Evolutionary conservation across 768 basidiomycete genomes (phyloP).

Genomic region (Solioccasus polychromus): DNA sequence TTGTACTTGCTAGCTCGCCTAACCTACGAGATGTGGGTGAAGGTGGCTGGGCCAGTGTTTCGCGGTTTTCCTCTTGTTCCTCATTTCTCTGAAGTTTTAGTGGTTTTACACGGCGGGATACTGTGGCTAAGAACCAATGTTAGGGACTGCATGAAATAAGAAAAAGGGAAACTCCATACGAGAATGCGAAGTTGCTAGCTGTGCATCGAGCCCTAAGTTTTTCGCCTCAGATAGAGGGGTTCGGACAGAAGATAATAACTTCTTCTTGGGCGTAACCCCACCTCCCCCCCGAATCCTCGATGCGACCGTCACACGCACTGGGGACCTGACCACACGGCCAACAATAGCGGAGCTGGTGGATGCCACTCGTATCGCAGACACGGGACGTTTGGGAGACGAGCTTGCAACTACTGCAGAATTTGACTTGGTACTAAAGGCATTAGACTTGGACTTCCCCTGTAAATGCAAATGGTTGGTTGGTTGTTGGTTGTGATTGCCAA

Average conservation of each 20-base stretch:
- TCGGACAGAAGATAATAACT: conserved; percentile 18
- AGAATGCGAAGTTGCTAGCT: conserved; percentile 11
- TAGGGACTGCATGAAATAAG: background rate
- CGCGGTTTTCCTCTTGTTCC: conserved; percentile 7
- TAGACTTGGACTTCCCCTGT: conserved; percentile 20
- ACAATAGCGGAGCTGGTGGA: conserved; percentile 1
- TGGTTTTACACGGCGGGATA: conserved; percentile 13
- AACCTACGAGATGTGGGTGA: conserved; percentile 5
- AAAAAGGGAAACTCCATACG: conserved; percentile 16
- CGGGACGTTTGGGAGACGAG: conserved; percentile 9
- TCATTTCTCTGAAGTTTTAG: conserved; percentile 9
- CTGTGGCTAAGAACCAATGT: conserved; percentile 9
- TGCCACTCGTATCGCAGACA: conserved; percentile 6
- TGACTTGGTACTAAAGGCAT: conserved; percentile 6
- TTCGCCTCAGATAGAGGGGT: conserved; percentile 24
- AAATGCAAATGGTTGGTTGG: background rate
- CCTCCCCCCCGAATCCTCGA: conserved; percentile 21
- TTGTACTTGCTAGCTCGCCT: conserved; percentile 3
- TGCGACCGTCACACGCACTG: conserved; percentile 10
- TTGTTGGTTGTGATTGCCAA: background rate
- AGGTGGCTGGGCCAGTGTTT: background rate
- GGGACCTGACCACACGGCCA: conserved; percentile 18
- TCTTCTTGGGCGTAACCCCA: conserved; percentile 25
- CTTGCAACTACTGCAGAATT: conserved; percentile 5
- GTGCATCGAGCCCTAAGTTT: conserved; percentile 16